phyloP scores from a whole-genome alignment of 257 asterid species.

The Solanum clarkiae region DNA sequence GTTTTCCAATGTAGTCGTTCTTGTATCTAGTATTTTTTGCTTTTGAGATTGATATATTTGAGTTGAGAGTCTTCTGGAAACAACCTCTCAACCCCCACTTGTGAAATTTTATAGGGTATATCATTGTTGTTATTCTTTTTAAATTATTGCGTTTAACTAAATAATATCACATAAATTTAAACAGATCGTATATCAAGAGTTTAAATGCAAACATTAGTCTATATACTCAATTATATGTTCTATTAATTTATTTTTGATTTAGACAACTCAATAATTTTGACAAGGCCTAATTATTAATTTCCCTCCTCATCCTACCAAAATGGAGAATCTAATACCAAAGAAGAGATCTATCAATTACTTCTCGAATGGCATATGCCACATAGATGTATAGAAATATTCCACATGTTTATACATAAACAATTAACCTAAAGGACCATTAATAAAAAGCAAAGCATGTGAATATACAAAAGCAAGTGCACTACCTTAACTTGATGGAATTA shows the following conservation, averaged over 20 bases:
- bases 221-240: background rate
- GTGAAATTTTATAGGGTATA: too few relatives aligned
- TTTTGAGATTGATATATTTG: too few relatives aligned
- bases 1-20: too few relatives aligned
- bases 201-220: background rate
- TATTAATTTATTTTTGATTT: background rate
- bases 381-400: constrained; percentile 2
- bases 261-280: background rate
- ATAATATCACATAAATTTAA: background rate
- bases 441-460: constrained; percentile 11
- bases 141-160: too few relatives aligned
- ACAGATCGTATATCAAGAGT: background rate
- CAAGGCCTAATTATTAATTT: background rate
- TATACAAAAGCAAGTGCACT: constrained; percentile 1
- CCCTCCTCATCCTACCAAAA: background rate
- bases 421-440: constrained; percentile 5
- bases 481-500: constrained; percentile 9
- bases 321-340: constrained; percentile 22
- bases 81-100: too few relatives aligned
- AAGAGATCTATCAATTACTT: background rate
- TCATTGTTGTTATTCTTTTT: too few relatives aligned
- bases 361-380: constrained; percentile 4
- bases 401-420: background rate
- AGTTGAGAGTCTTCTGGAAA: too few relatives aligned
- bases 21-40: too few relatives aligned